Base-by-base conservation (phyloP, 2,329 filamentous ascomycete genomes). In the Pyrenochaeta sp. region DNA sequence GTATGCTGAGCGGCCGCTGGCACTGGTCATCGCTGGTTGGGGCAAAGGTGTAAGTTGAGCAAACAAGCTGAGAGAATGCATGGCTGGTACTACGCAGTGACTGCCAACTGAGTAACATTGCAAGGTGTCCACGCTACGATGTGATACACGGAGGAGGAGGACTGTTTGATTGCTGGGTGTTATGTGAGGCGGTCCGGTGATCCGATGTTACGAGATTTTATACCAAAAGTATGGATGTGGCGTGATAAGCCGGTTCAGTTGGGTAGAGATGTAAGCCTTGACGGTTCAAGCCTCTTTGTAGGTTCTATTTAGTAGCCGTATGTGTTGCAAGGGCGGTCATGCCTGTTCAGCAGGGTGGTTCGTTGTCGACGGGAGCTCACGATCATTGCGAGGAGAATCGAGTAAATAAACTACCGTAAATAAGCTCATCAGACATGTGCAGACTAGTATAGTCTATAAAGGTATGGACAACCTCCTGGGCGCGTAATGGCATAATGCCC, bases 11-110 rank as follows among this genome's bases (percentile, higher is more conserved):
- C 39, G 44, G 24, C 36, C 34, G 25, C 28, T 49, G 34, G 19
- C 34, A 44, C 36, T 61, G 47, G 39, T 13, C 13, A 42, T 50
- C 25, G 7, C 19, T 28, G 10, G 52, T 24, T 44, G 43, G 53
- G 50, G 50, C 34, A 43, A 47, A n/a, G 39, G 13, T 22, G 36
- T 25, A 27, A 24, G 32, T 28, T 27, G 24, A 60, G 59, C 59
- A 60, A 60, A 60, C 59, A 57, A 43, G 5, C 25, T 53, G 44
- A 27, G 47, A 32, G 24, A 50, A 43, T 22, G 30, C 24, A 39
- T 44, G 19, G 15, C 10, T 42, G 15, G 53, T 39, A 47, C 46
- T 28, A 54, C 52, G 25, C 47, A 15, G n/a, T 45, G 25, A 49
- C 42, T 32, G 47, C 37, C 34, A 19, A 27, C 32, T n/a, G 49